Evolutionary conservation across 192 early-diverging fungal genomes (phyloP).

Genomic region (Lunasporangiospora selenospora): DNA sequence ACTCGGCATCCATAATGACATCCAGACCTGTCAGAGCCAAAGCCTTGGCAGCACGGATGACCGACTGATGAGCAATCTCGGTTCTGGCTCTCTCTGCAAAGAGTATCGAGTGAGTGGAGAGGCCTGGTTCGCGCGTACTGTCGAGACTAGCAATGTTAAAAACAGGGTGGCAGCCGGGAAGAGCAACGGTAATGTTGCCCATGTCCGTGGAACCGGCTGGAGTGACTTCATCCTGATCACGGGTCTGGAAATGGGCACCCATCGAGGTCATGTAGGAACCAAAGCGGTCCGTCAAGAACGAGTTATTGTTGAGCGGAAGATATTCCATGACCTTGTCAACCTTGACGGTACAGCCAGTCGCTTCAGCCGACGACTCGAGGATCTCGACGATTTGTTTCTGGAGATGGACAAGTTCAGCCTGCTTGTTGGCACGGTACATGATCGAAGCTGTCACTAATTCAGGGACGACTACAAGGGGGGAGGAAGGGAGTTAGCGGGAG

Average conservation of each 20-base stretch:
- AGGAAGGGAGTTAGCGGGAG: constrained; percentile 13
- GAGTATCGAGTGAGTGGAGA: constrained; percentile 66
- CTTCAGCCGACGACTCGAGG: constrained; percentile 69
- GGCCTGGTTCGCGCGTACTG: constrained; percentile 39
- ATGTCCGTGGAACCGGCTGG: constrained; percentile 70
- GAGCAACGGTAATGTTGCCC: constrained; percentile 72
- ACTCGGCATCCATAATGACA: constrained; percentile 54
- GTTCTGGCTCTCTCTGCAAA: constrained; percentile 70
- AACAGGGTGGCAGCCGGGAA: constrained; percentile 66
- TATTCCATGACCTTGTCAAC: constrained; percentile 40
- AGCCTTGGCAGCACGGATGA: constrained; percentile 59
- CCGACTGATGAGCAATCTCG: constrained; percentile 59
- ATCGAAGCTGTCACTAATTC: constrained; percentile 63
- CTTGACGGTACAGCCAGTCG: constrained; percentile 74
- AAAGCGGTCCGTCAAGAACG: constrained; percentile 54
- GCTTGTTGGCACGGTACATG: constrained; percentile 64
- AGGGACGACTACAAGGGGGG: constrained; percentile 61
- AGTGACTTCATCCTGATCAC: constrained; percentile 37
- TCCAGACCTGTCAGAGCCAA: constrained; percentile 58
- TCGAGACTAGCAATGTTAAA: constrained; percentile 64
- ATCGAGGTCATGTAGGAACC: constrained; percentile 56
- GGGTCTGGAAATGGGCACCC: constrained; percentile 36
- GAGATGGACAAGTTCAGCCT: constrained; percentile 59
- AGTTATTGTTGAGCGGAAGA: constrained; percentile 62
- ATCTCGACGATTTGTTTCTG: constrained; percentile 60